Conservation (phyloP, 2,329 filamentous ascomycete species). For the Ophiobolus disseminans region DNA sequence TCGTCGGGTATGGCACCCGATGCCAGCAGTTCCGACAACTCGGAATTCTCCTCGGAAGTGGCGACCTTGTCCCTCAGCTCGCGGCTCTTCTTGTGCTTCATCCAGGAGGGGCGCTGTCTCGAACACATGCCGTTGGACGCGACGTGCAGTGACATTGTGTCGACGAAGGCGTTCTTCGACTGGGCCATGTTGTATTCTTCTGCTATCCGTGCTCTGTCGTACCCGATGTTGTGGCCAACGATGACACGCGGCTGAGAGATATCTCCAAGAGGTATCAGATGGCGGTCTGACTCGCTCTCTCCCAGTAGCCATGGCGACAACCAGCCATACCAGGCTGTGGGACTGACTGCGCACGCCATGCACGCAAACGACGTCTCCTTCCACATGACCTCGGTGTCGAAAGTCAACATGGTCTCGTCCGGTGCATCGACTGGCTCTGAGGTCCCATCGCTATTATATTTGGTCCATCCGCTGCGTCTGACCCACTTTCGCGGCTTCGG, state of each 20-base stretch:
- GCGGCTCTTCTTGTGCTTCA: slow-evolving; percentile 91
- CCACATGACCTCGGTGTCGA: slow-evolving; percentile 97
- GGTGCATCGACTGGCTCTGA: slow-evolving; percentile 78
- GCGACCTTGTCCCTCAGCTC: slow-evolving; percentile 83
- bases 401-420: slow-evolving; percentile 81
- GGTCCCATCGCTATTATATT: slow-evolving; percentile 78
- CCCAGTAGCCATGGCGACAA: slow-evolving; percentile 92
- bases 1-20: slow-evolving; percentile 74
- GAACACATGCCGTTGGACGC: slow-evolving; percentile 99
- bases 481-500: slow-evolving; percentile 76
- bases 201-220: slow-evolving; percentile 83
- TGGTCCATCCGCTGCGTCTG: slow-evolving; percentile 87
- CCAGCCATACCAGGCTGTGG: slow-evolving; percentile 96
- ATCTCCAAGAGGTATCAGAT: slow-evolving; percentile 88
- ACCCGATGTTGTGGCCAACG: slow-evolving; percentile 94
- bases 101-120: slow-evolving; percentile 93
- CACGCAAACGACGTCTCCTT: slow-evolving; percentile 91
- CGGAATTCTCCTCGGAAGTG: slow-evolving; percentile 71
- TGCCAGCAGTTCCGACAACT: slow-evolving; percentile 74
- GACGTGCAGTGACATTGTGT: slow-evolving; percentile 98
- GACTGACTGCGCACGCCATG: slow-evolving; percentile 93
- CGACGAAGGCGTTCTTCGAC: slow-evolving; percentile 84
- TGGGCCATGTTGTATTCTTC: slow-evolving; percentile 91
- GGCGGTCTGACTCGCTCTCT: slow-evolving; percentile 76
- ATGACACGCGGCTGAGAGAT: slow-evolving; percentile 75